Evolutionary conservation across 768 basidiomycete genomes (phyloP).

Genomic region (Chiua virens): DNA sequence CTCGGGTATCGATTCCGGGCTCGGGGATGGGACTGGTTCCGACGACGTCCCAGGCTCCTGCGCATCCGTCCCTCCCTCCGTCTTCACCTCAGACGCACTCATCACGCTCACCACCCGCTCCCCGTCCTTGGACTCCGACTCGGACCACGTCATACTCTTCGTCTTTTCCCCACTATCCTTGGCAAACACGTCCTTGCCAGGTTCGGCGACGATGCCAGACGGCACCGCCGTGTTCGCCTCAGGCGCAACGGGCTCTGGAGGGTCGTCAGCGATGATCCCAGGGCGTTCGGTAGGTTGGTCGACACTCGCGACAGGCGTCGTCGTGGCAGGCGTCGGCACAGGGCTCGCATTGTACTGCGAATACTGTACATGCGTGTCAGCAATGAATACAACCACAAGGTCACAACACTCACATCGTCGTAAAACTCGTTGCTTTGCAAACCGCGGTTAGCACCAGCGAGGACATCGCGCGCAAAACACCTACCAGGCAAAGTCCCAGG

Average conservation of each 20-base stretch:
- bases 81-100: not conserved
- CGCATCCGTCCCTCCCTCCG: not conserved
- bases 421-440: constrained; percentile 61
- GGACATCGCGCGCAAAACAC: constrained; percentile 13
- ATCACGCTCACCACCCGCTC: constrained; percentile 40
- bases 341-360: constrained; percentile 47
- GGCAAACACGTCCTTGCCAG: constrained; percentile 74
- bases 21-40: too few species aligned
- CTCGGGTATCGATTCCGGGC: too few species aligned
- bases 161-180: constrained; percentile 47
- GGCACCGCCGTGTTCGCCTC: constrained; percentile 39
- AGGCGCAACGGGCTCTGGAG: constrained; percentile 4
- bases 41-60: not conserved
- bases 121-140: constrained; percentile 9
- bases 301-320: constrained; percentile 44
- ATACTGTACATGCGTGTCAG: constrained; percentile 41
- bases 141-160: constrained; percentile 39
- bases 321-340: constrained; percentile 40
- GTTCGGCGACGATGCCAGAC: constrained; percentile 60
- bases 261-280: constrained; percentile 53
- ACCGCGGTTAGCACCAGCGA: not conserved
- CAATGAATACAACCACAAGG: not conserved
- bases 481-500: constrained; percentile 95
- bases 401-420: constrained; percentile 52
- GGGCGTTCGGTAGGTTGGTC: constrained; percentile 57